Conservation (phyloP, 2,329 filamentous ascomycete genomes). For the Fusarium euwallaceae region DNA sequence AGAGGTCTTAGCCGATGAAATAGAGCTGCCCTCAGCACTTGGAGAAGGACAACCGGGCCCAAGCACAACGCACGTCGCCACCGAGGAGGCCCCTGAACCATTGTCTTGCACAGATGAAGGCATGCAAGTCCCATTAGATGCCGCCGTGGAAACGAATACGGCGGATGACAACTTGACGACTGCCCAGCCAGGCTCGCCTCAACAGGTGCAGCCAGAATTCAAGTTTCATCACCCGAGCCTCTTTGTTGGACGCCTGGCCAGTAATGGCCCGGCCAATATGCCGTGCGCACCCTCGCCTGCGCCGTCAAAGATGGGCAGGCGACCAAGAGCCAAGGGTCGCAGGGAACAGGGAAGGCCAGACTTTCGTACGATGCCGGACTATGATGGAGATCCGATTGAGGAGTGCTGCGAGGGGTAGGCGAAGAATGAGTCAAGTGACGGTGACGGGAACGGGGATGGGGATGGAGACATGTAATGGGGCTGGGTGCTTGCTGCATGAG, state of each 20-base stretch:
- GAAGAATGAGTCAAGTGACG: not conserved
- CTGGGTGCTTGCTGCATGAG: conserved; percentile 10
- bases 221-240: conserved; percentile 49
- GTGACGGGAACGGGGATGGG: not conserved
- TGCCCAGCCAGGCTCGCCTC: conserved; percentile 34
- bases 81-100: conserved; percentile 1
- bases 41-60: not conserved
- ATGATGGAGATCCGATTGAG: conserved; percentile 52
- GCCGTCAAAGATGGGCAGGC: conserved; percentile 21
- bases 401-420: conserved; percentile 32
- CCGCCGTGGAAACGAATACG: conserved; percentile 11
- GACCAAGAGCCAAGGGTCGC: conserved; percentile 29
- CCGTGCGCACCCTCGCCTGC: conserved; percentile 5
- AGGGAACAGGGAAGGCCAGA: conserved; percentile 49
- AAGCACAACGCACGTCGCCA: not conserved
- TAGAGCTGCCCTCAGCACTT: not conserved
- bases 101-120: conserved; percentile 1
- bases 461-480: conserved; percentile 10
- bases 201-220: conserved; percentile 36
- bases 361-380: conserved; percentile 51
- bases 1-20: not conserved
- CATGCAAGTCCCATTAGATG: conserved; percentile 8
- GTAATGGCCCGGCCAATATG: conserved; percentile 9
- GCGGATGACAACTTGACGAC: conserved; percentile 23
- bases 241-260: conserved; percentile 50